phyloP scores from a whole-genome alignment of 768 basidiomycete genomes.

The Ephemerocybe angulata region DNA sequence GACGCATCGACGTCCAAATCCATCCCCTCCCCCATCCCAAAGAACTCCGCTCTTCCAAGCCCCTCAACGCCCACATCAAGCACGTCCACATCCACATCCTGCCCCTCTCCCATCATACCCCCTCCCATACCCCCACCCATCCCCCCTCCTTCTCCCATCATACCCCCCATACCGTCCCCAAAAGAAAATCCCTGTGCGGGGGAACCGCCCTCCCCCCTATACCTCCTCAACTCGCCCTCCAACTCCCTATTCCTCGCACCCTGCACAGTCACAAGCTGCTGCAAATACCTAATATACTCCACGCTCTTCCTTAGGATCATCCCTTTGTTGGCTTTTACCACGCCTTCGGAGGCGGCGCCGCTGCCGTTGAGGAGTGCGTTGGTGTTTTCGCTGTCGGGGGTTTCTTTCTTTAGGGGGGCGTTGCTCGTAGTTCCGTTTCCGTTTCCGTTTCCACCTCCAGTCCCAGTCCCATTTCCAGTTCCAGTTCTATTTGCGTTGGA shows the following conservation, averaged over 20 bases:
- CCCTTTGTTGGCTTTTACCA: slow-evolving; percentile 91
- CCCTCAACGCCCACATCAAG: too few species aligned
- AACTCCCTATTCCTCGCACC: slow-evolving; percentile 75
- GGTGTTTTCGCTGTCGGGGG: too few species aligned
- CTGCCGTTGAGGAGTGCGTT: too few species aligned
- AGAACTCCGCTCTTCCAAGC: too few species aligned
- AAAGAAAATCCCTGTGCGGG: too few species aligned
- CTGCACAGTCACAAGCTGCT: slow-evolving; percentile 80
- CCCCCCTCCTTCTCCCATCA: neutral
- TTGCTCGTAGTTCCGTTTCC: too few species aligned
- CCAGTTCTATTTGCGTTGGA: too few species aligned
- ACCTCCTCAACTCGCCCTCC: slow-evolving; percentile 55
- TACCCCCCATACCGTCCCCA: slow-evolving; percentile 2
- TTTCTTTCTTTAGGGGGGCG: too few species aligned
- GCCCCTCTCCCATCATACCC: neutral
- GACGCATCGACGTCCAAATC: too few species aligned
- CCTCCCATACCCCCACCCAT: neutral
- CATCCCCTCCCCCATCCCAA: too few species aligned
- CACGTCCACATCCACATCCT: neutral
- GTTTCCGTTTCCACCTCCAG: too few species aligned
- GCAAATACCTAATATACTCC: slow-evolving; percentile 78
- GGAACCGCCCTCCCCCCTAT: slow-evolving; percentile 24
- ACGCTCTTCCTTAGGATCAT: slow-evolving; percentile 87
- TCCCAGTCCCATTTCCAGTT: too few species aligned
- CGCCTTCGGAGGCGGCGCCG: slow-evolving; percentile 13